Conservation (phyloP, 192 early-diverging fungal species). For the Coemansia sp. region DNA sequence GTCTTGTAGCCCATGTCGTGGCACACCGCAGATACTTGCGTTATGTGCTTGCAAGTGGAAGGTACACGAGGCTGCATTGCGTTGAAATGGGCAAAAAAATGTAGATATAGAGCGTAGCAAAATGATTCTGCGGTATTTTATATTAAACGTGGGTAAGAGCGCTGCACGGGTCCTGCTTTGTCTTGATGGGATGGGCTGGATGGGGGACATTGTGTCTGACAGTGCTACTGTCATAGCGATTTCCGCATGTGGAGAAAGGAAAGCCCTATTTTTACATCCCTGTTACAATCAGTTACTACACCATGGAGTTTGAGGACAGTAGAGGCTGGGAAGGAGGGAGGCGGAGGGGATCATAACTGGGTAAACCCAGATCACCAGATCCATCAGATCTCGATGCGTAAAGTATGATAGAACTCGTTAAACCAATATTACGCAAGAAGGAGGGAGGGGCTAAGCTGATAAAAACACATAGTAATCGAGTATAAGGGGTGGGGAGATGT, state of each 20-base stretch:
- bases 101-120: neutral
- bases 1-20: neutral
- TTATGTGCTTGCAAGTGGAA: neutral
- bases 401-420: neutral
- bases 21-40: constrained; percentile 15
- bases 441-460: neutral
- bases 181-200: no score
- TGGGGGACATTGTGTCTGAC: neutral
- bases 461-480: neutral
- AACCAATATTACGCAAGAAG: neutral
- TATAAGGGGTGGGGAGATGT: neutral
- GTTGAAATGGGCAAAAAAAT: neutral
- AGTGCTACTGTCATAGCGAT: neutral
- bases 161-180: no score
- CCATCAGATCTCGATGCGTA: neutral
- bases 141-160: no score
- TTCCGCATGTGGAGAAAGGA: neutral
- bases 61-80: neutral
- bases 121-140: no score
- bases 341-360: no score
- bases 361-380: neutral
- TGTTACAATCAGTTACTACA: neutral
- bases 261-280: neutral
- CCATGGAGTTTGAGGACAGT: neutral
- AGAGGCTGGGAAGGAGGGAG: neutral